These are phyloP conservation scores for Xylaria sp. DNA, from an alignment of 2,329 filamentous ascomycete genomes.

Conservation along the genomic window DNA sequence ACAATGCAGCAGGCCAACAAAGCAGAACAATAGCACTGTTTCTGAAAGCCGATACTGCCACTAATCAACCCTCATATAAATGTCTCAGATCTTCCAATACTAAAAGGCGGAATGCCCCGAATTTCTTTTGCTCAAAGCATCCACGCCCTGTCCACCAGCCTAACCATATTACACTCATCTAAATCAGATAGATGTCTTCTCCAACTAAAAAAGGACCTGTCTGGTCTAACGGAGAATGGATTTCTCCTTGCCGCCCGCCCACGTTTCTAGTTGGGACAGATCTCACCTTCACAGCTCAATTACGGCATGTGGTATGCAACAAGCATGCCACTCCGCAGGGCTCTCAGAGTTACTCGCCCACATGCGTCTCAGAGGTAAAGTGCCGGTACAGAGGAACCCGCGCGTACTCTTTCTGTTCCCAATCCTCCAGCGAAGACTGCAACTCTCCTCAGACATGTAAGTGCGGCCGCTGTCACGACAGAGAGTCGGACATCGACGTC, in stretches of 20 bases:
- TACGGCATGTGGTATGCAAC: background rate
- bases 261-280: background rate
- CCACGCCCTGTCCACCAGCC: background rate
- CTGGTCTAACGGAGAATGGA: background rate
- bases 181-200: background rate
- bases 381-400: background rate
- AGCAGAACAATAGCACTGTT: background rate
- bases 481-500: background rate
- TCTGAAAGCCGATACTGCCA: background rate
- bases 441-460: background rate
- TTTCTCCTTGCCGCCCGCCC: background rate
- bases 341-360: background rate
- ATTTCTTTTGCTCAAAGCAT: background rate
- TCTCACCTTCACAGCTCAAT: background rate
- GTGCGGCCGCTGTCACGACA: background rate
- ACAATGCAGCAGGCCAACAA: background rate
- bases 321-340: background rate
- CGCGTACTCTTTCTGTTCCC: background rate
- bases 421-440: background rate
- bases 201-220: background rate
- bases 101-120: background rate
- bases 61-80: background rate
- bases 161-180: background rate
- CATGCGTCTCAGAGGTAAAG: background rate
- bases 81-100: background rate